These are phyloP conservation scores for Pilatotrama ljubarskyi DNA, from an alignment of 768 basidiomycete species.

Conservation along the genomic window DNA sequence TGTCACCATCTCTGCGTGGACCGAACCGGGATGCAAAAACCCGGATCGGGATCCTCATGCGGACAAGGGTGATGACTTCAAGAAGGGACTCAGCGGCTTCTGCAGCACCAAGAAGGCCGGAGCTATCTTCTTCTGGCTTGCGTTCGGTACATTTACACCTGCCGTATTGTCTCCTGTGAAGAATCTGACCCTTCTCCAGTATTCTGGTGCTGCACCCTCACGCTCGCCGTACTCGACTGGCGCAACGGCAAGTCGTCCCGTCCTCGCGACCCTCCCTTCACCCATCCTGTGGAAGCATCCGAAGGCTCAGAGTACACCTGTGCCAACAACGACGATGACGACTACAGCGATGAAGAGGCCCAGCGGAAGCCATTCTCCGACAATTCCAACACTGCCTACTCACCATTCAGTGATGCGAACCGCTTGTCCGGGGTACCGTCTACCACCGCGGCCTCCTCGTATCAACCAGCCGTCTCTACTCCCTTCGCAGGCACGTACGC, in stretches of 20 bases:
- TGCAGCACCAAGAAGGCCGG: slow-evolving; percentile 93
- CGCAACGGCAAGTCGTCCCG: slow-evolving; percentile 58
- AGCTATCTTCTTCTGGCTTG: slow-evolving; percentile 86
- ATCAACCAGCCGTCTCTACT: slow-evolving; percentile 30
- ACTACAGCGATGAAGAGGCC: slow-evolving; percentile 54
- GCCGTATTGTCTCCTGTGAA: neutral
- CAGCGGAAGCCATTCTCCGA: slow-evolving; percentile 45
- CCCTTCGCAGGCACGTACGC: slow-evolving; percentile 25
- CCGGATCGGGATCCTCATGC: slow-evolving; percentile 79
- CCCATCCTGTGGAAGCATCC: slow-evolving; percentile 46
- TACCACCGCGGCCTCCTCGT: slow-evolving; percentile 22
- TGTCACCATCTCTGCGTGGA: slow-evolving; percentile 83
- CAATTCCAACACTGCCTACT: slow-evolving; percentile 27
- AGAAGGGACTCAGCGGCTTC: slow-evolving; percentile 72
- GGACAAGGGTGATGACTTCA: slow-evolving; percentile 60
- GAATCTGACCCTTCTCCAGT: slow-evolving; percentile 38
- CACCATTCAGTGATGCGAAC: slow-evolving; percentile 58
- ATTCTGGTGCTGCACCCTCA: slow-evolving; percentile 73
- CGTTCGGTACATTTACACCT: slow-evolving; percentile 55
- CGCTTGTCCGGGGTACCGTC: slow-evolving; percentile 44
- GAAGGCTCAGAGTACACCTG: slow-evolving; percentile 23
- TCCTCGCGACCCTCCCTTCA: slow-evolving; percentile 77
- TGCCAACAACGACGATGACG: slow-evolving; percentile 35
- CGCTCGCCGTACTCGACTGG: slow-evolving; percentile 73
- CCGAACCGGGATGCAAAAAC: slow-evolving; percentile 87